These are phyloP conservation scores for Ophiosphaerella narmari DNA, from an alignment of 2,329 filamentous ascomycete species.

Conservation along the genomic window DNA sequence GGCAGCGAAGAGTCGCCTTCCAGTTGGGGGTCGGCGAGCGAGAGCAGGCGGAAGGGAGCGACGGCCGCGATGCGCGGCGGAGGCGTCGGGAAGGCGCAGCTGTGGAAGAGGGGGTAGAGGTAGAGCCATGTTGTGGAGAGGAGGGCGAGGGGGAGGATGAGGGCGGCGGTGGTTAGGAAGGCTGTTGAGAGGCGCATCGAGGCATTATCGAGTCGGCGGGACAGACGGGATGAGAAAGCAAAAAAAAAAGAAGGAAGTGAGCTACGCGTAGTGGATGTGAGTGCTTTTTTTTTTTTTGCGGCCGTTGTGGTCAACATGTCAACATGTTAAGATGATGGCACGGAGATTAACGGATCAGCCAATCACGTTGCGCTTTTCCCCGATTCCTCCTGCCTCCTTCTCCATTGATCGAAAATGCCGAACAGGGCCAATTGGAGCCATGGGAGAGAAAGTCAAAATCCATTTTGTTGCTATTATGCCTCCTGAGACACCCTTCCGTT, in stretches of 20 bases:
- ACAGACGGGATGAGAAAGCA: background rate
- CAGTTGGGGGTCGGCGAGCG: conserved; percentile 89
- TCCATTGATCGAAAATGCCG: too few species aligned
- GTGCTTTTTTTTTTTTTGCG: background rate
- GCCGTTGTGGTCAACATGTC: background rate
- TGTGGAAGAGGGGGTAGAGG: conserved; percentile 77
- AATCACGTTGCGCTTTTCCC: conserved; percentile 1
- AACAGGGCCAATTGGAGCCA: background rate
- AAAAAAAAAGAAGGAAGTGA: conserved; percentile 8
- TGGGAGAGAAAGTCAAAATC: background rate
- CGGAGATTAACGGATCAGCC: conserved; percentile 8
- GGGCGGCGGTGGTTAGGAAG: conserved; percentile 52
- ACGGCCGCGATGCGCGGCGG: conserved; percentile 14
- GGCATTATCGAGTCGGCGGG: conserved; percentile 30
- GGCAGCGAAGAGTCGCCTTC: conserved; percentile 89
- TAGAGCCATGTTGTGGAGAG: conserved; percentile 79
- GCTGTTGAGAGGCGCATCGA: conserved; percentile 58
- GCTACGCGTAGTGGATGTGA: background rate
- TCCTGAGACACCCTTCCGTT: background rate
- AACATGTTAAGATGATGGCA: conserved; percentile 1
- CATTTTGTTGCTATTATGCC: background rate
- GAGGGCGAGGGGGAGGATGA: conserved; percentile 69
- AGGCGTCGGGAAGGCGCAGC: conserved; percentile 74
- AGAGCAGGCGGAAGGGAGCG: conserved; percentile 84
- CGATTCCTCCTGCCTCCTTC: background rate